phyloP scores from a whole-genome alignment of 2,329 filamentous ascomycete genomes.

The Trichophyton rubrum region DNA sequence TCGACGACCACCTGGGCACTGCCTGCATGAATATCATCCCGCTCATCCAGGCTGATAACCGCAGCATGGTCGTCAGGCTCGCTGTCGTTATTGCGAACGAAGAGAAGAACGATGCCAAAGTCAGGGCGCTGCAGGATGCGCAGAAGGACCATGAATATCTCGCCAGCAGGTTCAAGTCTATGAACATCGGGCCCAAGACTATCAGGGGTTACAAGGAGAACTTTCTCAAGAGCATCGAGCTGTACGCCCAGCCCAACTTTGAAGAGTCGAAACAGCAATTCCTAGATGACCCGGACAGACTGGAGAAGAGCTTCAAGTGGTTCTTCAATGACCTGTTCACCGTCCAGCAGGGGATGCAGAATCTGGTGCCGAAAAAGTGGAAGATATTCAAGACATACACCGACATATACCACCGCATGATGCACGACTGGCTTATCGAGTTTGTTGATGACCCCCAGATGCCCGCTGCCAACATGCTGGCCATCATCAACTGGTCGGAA shows the following conservation, averaged over 20 bases:
- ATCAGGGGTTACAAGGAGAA: slow-evolving; percentile 95
- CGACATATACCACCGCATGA: slow-evolving; percentile 79
- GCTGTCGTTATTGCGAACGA: slow-evolving; percentile 89
- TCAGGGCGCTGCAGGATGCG: slow-evolving; percentile 82
- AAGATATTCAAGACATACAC: slow-evolving; percentile 84
- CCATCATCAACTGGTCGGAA: slow-evolving; percentile 88
- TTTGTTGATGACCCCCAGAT: slow-evolving; percentile 74
- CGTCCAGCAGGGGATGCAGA: slow-evolving; percentile 83
- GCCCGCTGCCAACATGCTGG: slow-evolving; percentile 75
- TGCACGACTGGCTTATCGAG: slow-evolving; percentile 83
- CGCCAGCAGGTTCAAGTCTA: slow-evolving; percentile 83
- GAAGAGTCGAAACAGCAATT: slow-evolving; percentile 61
- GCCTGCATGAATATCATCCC: slow-evolving; percentile 84
- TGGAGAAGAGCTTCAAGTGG: slow-evolving; percentile 87
- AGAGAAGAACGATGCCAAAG: slow-evolving; percentile 89
- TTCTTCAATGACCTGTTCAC: slow-evolving; percentile 96
- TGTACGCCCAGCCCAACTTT: slow-evolving; percentile 62
- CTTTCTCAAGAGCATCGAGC: slow-evolving; percentile 68
- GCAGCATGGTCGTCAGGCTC: slow-evolving; percentile 77
- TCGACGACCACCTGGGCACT: slow-evolving; percentile 84
- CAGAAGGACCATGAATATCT: slow-evolving; percentile 93
- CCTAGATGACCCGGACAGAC: slow-evolving; percentile 63
- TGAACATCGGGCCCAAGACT: slow-evolving; percentile 83
- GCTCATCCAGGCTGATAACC: slow-evolving; percentile 74
- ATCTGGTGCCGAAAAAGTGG: slow-evolving; percentile 92